Evolutionary conservation across 1,284 basidiomycete genomes (phyloP), one percentile per base, ranked within the genome.

Genomic region (Tilletia walkeri): DNA sequence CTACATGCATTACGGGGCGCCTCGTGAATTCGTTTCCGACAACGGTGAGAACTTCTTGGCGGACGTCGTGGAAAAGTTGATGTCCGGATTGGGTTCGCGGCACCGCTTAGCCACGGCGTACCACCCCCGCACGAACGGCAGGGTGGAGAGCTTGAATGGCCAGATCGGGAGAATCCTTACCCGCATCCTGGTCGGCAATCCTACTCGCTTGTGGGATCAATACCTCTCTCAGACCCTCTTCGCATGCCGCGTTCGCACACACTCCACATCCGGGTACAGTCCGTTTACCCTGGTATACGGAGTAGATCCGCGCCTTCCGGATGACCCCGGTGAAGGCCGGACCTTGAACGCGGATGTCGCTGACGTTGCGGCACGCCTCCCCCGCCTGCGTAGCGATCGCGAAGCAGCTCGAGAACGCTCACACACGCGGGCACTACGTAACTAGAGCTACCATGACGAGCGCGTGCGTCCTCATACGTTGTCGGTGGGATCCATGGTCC

Each of bases 121-220:
- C 24, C 24, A 30, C 56, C 72, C 72, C 5, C 20, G 65, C 1
- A 68, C 72, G 1, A 73, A 73, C 18, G 72, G 72, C 1, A 65
- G 71, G 24, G 66, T 65, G 12, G 70, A 73, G 18, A 53, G 24
- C 20, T 67, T 67, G 34, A 73, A 73, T 53, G 69, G 69, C 20
- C 38, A 30, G 45, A 7, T 72, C 30, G 63, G 63, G 7, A 12
- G 30, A 4, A 18, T n/a, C n/a, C 61, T 69, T 24, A 65, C 61
- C 3, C 4, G 47, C 4, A 47, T 53, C 2, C 56, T 61, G 16
- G 56, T 61, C 24, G 56, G 56, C 12, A 24, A 61, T 3, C 56
- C n/a, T 24, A 69, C 68, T n/a, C 63, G 48, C 16, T 41, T 69
- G 24, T 69, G 68, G 68, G 68, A 65, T 39, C 24, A 5, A 7